Base-by-base conservation (phyloP, 2,329 filamentous ascomycete species). In the Cladosporium cucumerinum region DNA sequence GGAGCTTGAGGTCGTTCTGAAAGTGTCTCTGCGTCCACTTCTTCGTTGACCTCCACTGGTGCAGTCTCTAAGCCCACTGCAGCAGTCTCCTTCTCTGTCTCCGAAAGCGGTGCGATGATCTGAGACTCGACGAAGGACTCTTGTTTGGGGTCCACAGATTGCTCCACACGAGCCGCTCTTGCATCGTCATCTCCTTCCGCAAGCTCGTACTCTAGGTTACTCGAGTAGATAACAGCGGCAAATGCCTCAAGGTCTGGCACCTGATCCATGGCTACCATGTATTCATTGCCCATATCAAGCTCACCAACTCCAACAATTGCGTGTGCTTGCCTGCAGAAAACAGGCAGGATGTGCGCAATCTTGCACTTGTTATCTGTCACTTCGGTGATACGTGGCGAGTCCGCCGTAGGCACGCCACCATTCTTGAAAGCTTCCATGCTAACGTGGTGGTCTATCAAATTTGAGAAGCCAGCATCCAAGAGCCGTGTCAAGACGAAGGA, bases 251-350 rank as follows among this genome's bases (percentile, higher is more conserved):
- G 82, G 67, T 93, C 90, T 30, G 85, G 82, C 46, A 93, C 89
- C 61, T 83, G 78, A 78, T 96, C 92, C 83, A 96, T 92, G 46
- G 88, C 86, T 71, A 78, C 74, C n/a, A 83, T 71, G 61, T 83
- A 82, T 69, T 82, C 81, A 64, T 84, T 83, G 36, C 78, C 77
- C 7, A 77, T 74, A 36, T 76, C 75, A 85, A 88, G 77, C 86
- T 92, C 65, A 84, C 87, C 78, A 86, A 85, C 70, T 16, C 91
- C 91, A 72, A 89, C 89, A 70, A 99, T 96, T 62, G 83, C 85
- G 77, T 97, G 93, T 5, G 94, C 94, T 80, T 99, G 93, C 70
- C 92, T 87, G 46, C 93, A 95, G 72, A 98, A 86, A 6, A 96
- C 89, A 2, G 94, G 96, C 39, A 99, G 82, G 61, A 96, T 89